Evolutionary conservation across 345 rosid species (phyloP), one percentile per base, ranked within the genome.

Genomic region (Hibiscus syriacus): DNA sequence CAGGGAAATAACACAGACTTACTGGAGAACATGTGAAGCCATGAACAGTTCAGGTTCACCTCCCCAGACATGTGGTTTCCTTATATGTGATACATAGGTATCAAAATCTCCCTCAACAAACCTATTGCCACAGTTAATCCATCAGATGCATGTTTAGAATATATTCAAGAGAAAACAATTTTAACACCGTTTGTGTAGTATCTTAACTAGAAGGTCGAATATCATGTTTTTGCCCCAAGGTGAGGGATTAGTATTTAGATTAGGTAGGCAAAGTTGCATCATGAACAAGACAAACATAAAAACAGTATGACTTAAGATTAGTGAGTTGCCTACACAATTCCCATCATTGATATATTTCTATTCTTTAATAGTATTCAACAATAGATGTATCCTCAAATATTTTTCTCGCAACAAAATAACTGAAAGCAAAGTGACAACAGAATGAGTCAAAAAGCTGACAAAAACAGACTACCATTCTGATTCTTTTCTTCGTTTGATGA

Each of bases 31-130:
- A 74, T 87, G 96, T 10, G 99, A 94, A 68, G 97, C 92, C 88
- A 94, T 89, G 80, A 94, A 80, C 81, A 94, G 80, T 75, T 94
- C 97, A 22, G 97, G 99, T 76, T 94, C 99, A 71, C 99, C 99
- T 53, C 99, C 99, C 99, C 99, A 94, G 38, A 89, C 87, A 43
- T 89, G 91, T 19, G 96, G 92, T 84, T 89, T 80, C 80, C 92
- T 81, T 41, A 91, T 94, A 45, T 81, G 85, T 7, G 81, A 73
- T 10, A 94, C 90, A 56, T 94, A 91, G 3, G 86, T 76, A 68
- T 91, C 89, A 55, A 94, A 94, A 79, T 94, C 89, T 52, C 99
- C 99, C 83, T 91, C 97, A 49, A 94, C 75, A 75, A 94, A 94
- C 99, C 99, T 94, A 85, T 55, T 45, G 58, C 66, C 59, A 71